Base-by-base conservation (phyloP, 116 monocot genomes). In the Iris pallida region DNA sequence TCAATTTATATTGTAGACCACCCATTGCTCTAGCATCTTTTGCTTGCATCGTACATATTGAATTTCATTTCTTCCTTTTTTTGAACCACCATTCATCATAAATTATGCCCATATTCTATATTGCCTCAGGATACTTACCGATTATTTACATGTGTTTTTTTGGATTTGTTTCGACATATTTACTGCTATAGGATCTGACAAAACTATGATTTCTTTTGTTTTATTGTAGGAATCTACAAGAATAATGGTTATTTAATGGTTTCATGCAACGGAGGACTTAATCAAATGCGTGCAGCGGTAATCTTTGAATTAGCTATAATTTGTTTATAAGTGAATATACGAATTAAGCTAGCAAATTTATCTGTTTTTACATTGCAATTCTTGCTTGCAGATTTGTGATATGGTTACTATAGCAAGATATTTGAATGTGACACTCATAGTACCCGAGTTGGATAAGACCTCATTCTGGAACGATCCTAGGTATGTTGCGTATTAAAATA, bases 241-340 rank as follows among this genome's bases (percentile, higher is more conserved):
- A 94, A 89, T 53, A 94, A 94, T 83, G 94, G 94, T 15, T 94
- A 88, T 73, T 47, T 94, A 54, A 87, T 85, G 80, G 85, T 94
- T 52, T 94, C 94, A 15, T 94, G 90, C 80, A 94, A 94, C 71
- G 94, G 94, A 70, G 94, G 94, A 44, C 81, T 94, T 58, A 94
- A 94, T 69, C 94, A 94, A 72, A 94, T 94, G 94, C 78, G 94
- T 69, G 78, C 90, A 63, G 94, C 90, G 6, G 94, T 94, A 87
- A 68, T 78, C 12, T 42, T 61, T 49, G 8, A 18, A 46, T 30
- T 30, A 30, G 2, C 8, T 61, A 61, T 51, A 13, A 51, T 51
- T 51, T 51, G 7, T 51, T 51, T 51, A 9, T 51, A 51, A 51
- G 7, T 51, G 13, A 51, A 9, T 51, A 51, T 30, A 3, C 30